Conservation (phyloP, 176 grass and related monocot genomes). For the Zizania latifolia region DNA sequence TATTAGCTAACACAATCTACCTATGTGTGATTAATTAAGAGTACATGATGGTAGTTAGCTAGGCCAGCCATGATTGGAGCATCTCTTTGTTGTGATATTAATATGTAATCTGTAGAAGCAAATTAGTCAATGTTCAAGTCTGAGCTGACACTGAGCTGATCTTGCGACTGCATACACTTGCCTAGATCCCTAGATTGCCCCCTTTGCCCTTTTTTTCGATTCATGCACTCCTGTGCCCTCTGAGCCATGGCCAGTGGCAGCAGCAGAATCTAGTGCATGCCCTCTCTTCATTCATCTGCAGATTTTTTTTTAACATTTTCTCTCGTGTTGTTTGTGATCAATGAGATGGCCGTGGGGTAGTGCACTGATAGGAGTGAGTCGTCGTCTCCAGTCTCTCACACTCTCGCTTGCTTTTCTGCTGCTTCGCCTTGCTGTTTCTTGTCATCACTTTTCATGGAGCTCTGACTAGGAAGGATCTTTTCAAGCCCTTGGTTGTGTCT, state of each 20-base stretch:
- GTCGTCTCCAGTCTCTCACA: slow-evolving; percentile 37
- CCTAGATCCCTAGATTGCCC: slow-evolving; percentile 43
- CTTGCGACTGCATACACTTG: neutral
- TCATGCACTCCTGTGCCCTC: slow-evolving; percentile 21
- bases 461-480: slow-evolving; percentile 83
- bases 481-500: slow-evolving; percentile 52
- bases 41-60: slow-evolving; percentile 1
- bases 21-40: slow-evolving; percentile 12
- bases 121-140: slow-evolving; percentile 21
- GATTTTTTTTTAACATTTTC: slow-evolving; percentile 1
- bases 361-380: slow-evolving; percentile 34
- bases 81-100: slow-evolving; percentile 20
- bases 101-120: slow-evolving; percentile 22
- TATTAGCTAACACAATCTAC: neutral
- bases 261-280: slow-evolving; percentile 1
- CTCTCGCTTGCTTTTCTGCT: slow-evolving; percentile 30
- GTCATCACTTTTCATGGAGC: slow-evolving; percentile 64
- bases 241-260: slow-evolving; percentile 14
- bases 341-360: slow-evolving; percentile 26
- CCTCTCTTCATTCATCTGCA: neutral
- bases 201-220: slow-evolving; percentile 32
- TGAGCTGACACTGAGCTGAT: too few species aligned
- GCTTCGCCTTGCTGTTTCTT: slow-evolving; percentile 26
- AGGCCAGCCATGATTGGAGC: slow-evolving; percentile 12
- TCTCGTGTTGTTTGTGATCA: neutral